Evolutionary conservation across 331 rosid species (phyloP).

Genomic region (Saraca asoca): DNA sequence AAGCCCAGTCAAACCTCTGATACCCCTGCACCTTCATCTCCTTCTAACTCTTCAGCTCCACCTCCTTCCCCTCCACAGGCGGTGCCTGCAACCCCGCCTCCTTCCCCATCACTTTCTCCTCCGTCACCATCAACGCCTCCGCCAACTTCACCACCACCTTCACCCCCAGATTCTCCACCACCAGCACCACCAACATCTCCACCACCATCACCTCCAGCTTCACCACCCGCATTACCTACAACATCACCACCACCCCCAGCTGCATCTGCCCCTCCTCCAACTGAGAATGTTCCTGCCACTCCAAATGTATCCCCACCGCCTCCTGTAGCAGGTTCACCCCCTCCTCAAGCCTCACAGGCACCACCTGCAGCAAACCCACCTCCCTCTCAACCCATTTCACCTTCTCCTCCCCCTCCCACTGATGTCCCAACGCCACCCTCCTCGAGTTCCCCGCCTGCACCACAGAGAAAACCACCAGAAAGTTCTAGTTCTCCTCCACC

Average conservation of each 20-base stretch:
- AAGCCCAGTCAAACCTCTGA: conserved; percentile 46
- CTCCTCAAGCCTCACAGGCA: conserved; percentile 52
- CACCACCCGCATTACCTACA: conserved; percentile 47
- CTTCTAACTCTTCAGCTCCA: conserved; percentile 48
- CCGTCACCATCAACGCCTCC: conserved; percentile 40
- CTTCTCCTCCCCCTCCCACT: conserved; percentile 69
- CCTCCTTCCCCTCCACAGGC: conserved; percentile 45
- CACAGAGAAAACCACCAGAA: conserved; percentile 47
- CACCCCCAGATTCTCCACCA: conserved; percentile 51
- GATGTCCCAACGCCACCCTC: conserved; percentile 52
- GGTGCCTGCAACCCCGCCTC: conserved; percentile 41
- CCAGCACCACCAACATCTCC: conserved; percentile 32
- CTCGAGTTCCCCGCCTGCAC: conserved; percentile 56
- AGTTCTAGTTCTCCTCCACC: conserved; percentile 53
- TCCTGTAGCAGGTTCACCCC: conserved; percentile 49
- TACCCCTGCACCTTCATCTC: conserved; percentile 45
- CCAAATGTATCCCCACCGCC: conserved; percentile 56
- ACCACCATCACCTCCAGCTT: conserved; percentile 42
- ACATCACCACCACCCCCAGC: conserved; percentile 47
- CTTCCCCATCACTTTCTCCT: conserved; percentile 45
- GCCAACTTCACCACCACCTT: conserved; percentile 44
- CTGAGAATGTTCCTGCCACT: conserved; percentile 43
- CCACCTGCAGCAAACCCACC: conserved; percentile 58
- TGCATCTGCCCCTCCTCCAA: conserved; percentile 44
- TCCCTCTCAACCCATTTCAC: conserved; percentile 41